These are phyloP conservation scores for Tricholoma furcatifolium DNA, from an alignment of 768 basidiomycete species.

Conservation along the genomic window DNA sequence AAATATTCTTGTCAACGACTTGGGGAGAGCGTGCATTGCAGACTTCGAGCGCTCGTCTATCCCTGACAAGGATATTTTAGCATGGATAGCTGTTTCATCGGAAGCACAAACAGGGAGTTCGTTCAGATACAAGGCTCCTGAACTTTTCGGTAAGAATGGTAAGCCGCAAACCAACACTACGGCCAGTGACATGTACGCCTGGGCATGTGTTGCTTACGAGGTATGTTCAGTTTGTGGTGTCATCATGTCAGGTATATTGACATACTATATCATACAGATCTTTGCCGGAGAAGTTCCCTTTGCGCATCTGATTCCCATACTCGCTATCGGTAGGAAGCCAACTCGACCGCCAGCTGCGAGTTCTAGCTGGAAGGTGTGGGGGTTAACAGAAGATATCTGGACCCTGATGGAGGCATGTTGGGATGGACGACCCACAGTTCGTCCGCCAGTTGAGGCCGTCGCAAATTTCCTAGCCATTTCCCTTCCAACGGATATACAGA, in stretches of 20 bases:
- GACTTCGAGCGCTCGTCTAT: too few species aligned
- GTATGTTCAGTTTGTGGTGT: too few species aligned
- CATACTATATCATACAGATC: background rate
- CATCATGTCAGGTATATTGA: background rate
- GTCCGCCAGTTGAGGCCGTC: background rate
- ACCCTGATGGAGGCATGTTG: background rate
- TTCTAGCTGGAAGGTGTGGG: too few species aligned
- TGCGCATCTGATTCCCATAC: background rate
- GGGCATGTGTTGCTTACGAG: slow-evolving; percentile 17
- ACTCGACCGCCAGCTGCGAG: background rate
- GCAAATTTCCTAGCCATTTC: background rate
- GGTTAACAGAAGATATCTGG: background rate
- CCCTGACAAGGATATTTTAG: too few species aligned
- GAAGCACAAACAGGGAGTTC: too few species aligned
- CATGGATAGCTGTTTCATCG: too few species aligned
- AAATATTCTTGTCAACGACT: too few species aligned
- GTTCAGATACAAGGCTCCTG: too few species aligned
- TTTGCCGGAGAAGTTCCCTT: background rate
- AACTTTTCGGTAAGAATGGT: too few species aligned
- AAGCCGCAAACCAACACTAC: background rate
- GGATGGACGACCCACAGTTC: background rate
- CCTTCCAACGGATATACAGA: background rate
- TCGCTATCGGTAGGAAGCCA: background rate
- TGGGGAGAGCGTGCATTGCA: too few species aligned
- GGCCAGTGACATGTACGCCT: slow-evolving; percentile 17